phyloP scores from a whole-genome alignment of 2,329 filamentous ascomycete genomes.

The Aspergillus eucalypticola region DNA sequence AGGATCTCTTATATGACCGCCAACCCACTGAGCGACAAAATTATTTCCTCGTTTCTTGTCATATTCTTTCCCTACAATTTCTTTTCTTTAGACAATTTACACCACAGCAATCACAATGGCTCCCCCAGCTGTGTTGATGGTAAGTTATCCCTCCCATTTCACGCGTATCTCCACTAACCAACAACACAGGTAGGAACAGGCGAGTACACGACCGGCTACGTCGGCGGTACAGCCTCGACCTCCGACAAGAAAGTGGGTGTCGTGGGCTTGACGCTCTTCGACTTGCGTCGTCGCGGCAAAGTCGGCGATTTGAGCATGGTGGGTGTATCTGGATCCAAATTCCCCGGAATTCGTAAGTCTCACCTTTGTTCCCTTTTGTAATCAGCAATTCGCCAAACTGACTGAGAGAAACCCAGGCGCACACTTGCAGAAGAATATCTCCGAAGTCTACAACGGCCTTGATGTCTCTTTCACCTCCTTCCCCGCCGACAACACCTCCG shows the following conservation, averaged over 20 bases:
- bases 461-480: slow-evolving; percentile 85
- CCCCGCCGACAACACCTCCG: slow-evolving; percentile 67
- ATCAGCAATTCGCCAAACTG: slow-evolving; percentile 5
- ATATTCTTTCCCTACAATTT: neutral
- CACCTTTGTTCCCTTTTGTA: slow-evolving; percentile 16
- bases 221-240: slow-evolving; percentile 76
- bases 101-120: slow-evolving; percentile 10
- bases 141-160: slow-evolving; percentile 36
- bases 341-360: slow-evolving; percentile 77
- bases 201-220: slow-evolving; percentile 95
- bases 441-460: slow-evolving; percentile 80
- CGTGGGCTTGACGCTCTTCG: slow-evolving; percentile 85
- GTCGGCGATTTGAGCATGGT: slow-evolving; percentile 86
- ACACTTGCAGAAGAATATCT: slow-evolving; percentile 85
- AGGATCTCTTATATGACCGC: neutral
- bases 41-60: neutral
- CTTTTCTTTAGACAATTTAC: neutral
- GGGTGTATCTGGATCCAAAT: slow-evolving; percentile 84
- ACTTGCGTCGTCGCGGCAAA: slow-evolving; percentile 83
- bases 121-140: slow-evolving; percentile 66
- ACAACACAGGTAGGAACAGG: slow-evolving; percentile 75
- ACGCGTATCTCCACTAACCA: slow-evolving; percentile 8
- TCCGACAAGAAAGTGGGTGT: slow-evolving; percentile 98
- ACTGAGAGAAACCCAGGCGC: slow-evolving; percentile 55
- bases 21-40: neutral